phyloP scores from a whole-genome alignment of 164 flowering plant genomes.

The Sextonia rubra region DNA sequence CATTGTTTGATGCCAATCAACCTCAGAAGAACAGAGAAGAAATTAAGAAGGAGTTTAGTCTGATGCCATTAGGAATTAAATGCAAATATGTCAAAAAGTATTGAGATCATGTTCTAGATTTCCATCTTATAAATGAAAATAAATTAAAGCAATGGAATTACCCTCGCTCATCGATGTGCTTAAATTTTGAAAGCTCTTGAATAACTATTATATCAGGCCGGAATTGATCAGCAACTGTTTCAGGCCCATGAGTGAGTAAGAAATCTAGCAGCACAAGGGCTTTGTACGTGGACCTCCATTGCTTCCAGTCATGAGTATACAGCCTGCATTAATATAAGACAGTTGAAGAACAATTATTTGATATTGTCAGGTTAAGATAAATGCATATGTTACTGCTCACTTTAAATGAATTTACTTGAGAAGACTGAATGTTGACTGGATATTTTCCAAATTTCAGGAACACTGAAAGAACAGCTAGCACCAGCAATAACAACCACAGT shows the following conservation, averaged over 20 bases:
- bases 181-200: conserved; percentile 42
- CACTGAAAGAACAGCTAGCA: no score
- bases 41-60: no score
- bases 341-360: background rate
- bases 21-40: no score
- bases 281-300: conserved; percentile 65
- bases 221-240: conserved; percentile 45
- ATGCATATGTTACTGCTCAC: no score
- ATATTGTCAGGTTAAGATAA: no score
- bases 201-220: conserved; percentile 30
- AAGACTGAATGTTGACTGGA: no score
- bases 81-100: background rate
- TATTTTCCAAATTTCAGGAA: no score
- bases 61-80: no score
- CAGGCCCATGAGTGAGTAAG: conserved; percentile 65
- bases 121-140: no score
- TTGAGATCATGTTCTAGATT: background rate
- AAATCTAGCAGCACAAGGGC: conserved; percentile 53
- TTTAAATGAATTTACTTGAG: no score
- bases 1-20: background rate
- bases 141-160: conserved; percentile 7
- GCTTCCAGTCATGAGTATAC: conserved; percentile 39
- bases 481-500: no score
- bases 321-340: background rate
- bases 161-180: conserved; percentile 48